Percentiles rank a stretch among this genome's conserved stretches.
Evolutionary conservation across 2,329 filamentous ascomycete species (phyloP).

Genomic region (Fusarium sambucinum): DNA sequence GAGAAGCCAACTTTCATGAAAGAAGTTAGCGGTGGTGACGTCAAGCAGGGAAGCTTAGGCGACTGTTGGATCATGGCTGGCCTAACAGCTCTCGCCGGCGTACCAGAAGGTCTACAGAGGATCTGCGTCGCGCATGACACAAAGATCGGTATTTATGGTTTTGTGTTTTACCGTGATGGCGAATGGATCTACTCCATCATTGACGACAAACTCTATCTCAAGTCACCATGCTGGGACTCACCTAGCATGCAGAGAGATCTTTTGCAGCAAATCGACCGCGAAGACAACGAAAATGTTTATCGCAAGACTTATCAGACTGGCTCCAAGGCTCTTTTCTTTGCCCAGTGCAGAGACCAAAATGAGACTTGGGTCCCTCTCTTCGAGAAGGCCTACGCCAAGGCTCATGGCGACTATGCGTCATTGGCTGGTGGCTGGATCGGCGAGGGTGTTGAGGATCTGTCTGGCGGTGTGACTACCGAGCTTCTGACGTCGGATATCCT

Average conservation of each 20-base stretch:
- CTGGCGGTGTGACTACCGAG: conserved; percentile 77
- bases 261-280: conserved; percentile 79
- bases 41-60: conserved; percentile 82
- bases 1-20: conserved; percentile 77
- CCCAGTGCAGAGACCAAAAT: conserved; percentile 78
- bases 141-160: conserved; percentile 85
- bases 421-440: conserved; percentile 79
- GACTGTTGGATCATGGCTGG: conserved; percentile 88
- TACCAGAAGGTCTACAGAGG: conserved; percentile 75
- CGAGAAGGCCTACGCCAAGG: conserved; percentile 88
- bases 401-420: conserved; percentile 80
- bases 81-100: conserved; percentile 80
- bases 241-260: conserved; percentile 79
- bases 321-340: conserved; percentile 82
- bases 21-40: conserved; percentile 76
- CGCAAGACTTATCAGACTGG: conserved; percentile 78
- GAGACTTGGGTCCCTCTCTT: conserved; percentile 86
- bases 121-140: conserved; percentile 82
- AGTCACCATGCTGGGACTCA: conserved; percentile 84
- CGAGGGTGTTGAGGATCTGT: conserved; percentile 70
- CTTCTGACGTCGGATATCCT: conserved; percentile 77
- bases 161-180: conserved; percentile 88
- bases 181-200: conserved; percentile 94
- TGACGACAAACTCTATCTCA: conserved; percentile 90
- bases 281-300: conserved; percentile 78